Conservation (phyloP, 768 basidiomycete species). For the Pisolithus orientalis region DNA sequence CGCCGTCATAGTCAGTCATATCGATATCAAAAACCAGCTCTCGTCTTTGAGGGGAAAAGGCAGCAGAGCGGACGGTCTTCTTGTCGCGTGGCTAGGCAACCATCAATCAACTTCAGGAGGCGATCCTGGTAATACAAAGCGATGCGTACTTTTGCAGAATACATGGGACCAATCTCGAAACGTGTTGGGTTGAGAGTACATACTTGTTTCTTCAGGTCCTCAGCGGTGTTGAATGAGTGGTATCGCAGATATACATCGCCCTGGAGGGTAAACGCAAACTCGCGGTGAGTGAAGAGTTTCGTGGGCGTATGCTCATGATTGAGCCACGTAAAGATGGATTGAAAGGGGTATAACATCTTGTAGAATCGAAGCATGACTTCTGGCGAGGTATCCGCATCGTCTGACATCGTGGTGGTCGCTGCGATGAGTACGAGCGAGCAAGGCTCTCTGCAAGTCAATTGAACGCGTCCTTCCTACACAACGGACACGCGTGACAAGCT, state of each 20-base stretch:
- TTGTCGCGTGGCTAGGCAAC: slow-evolving; percentile 73
- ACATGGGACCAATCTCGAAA: slow-evolving; percentile 96
- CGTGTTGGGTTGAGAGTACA: slow-evolving; percentile 81
- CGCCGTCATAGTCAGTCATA: slow-evolving; percentile 97
- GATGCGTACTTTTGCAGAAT: slow-evolving; percentile 71
- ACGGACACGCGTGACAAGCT: slow-evolving; percentile 10
- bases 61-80: slow-evolving; percentile 67
- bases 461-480: too few relatives aligned
- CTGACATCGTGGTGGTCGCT: slow-evolving; percentile 5
- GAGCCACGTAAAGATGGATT: slow-evolving; percentile 89
- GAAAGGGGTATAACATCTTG: slow-evolving; percentile 88
- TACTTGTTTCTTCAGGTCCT: slow-evolving; percentile 90
- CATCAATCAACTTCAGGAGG: neutral
- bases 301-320: slow-evolving; percentile 83
- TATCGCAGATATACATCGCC: slow-evolving; percentile 93
- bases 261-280: slow-evolving; percentile 90
- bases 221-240: slow-evolving; percentile 78
- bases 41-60: slow-evolving; percentile 69
- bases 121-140: neutral
- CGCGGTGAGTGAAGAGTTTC: slow-evolving; percentile 84
- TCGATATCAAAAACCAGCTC: slow-evolving; percentile 99
- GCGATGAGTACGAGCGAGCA: neutral
- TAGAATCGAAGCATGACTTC: slow-evolving; percentile 79
- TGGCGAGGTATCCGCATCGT: slow-evolving; percentile 34
- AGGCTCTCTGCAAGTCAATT: too few relatives aligned